These are phyloP conservation scores for Mercurialis annua DNA, from an alignment of 345 rosid species.

Conservation along the genomic window DNA sequence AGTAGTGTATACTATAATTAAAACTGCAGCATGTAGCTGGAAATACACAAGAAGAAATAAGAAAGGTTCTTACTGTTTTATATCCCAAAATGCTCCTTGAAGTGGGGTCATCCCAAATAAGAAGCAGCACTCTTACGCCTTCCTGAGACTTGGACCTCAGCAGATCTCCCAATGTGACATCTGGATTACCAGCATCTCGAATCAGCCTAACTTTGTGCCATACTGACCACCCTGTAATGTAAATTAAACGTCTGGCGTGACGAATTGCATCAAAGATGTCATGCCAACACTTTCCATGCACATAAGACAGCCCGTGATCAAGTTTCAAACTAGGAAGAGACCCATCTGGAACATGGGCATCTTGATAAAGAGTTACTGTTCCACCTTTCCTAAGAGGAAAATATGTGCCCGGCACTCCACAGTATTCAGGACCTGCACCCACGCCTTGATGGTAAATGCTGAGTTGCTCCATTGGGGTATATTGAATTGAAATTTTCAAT, in stretches of 20 bases:
- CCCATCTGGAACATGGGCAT: conserved; percentile 90
- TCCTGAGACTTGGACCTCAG: conserved; percentile 81
- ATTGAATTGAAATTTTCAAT: conserved; percentile 70
- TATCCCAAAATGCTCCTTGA: conserved; percentile 86
- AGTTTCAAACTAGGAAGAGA: conserved; percentile 60
- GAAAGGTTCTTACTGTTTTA: conserved; percentile 55
- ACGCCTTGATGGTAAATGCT: conserved; percentile 71
- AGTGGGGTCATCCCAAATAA: conserved; percentile 98
- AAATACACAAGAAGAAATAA: not conserved
- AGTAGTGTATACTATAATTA: conserved; percentile 7
- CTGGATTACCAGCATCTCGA: conserved; percentile 52
- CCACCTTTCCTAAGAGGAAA: conserved; percentile 91
- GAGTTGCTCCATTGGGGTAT: conserved; percentile 59
- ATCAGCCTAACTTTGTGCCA: conserved; percentile 80
- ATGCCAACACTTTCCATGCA: conserved; percentile 84
- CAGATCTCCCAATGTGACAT: conserved; percentile 69
- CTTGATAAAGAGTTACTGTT: conserved; percentile 83
- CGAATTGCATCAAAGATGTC: conserved; percentile 83
- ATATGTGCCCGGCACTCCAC: conserved; percentile 90
- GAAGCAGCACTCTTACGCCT: conserved; percentile 95
- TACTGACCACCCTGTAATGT: conserved; percentile 95
- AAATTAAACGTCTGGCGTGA: conserved; percentile 74
- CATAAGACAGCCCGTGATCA: conserved; percentile 58
- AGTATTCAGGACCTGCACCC: conserved; percentile 78
- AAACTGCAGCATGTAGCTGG: not conserved